A percentile compares a stretch with the other conserved stretches of the same genome.
Conservation (phyloP, 768 basidiomycete genomes). For the Dendrothele bispora region DNA sequence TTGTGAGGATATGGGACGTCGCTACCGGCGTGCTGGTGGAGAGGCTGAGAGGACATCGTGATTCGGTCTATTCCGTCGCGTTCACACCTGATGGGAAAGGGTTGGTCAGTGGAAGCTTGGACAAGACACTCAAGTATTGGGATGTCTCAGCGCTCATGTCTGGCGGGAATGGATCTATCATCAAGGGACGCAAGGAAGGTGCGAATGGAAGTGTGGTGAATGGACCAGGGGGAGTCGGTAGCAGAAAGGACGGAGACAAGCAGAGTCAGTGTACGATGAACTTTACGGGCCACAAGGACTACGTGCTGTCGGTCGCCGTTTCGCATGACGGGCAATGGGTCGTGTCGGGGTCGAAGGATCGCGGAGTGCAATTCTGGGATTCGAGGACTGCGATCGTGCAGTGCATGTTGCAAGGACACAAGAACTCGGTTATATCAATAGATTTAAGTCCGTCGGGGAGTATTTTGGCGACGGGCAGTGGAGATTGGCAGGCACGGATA, state of each 20-base stretch:
- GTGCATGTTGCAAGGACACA: slow-evolving; percentile 84
- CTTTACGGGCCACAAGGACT: slow-evolving; percentile 83
- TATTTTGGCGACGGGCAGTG: slow-evolving; percentile 32
- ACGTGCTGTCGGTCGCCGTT: slow-evolving; percentile 41
- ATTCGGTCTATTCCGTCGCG: slow-evolving; percentile 86
- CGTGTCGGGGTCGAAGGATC: slow-evolving; percentile 92
- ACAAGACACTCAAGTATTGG: slow-evolving; percentile 88
- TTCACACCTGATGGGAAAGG: slow-evolving; percentile 93
- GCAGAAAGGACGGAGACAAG: slow-evolving; percentile 72
- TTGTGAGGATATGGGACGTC: slow-evolving; percentile 83
- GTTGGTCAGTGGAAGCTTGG: slow-evolving; percentile 88
- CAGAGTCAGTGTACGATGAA: slow-evolving; percentile 69
- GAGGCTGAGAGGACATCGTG: slow-evolving; percentile 73
- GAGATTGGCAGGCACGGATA: slow-evolving; percentile 35
- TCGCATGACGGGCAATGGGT: slow-evolving; percentile 94
- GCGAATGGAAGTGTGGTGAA: slow-evolving; percentile 40
- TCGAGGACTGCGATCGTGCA: slow-evolving; percentile 75
- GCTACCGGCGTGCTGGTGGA: slow-evolving; percentile 67
- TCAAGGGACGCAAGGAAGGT: slow-evolving; percentile 48
- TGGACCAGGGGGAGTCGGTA: slow-evolving; percentile 54
- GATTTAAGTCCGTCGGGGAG: slow-evolving; percentile 33
- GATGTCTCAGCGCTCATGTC: slow-evolving; percentile 77
- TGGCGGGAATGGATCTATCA: slow-evolving; percentile 44
- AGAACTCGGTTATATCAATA: slow-evolving; percentile 43
- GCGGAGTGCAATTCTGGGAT: slow-evolving; percentile 95